A percentile compares a stretch with the other conserved stretches of the same genome.
phyloP scores from a whole-genome alignment of 225 moss, liverwort and hornwort genomes.

The Ulota crispa region DNA sequence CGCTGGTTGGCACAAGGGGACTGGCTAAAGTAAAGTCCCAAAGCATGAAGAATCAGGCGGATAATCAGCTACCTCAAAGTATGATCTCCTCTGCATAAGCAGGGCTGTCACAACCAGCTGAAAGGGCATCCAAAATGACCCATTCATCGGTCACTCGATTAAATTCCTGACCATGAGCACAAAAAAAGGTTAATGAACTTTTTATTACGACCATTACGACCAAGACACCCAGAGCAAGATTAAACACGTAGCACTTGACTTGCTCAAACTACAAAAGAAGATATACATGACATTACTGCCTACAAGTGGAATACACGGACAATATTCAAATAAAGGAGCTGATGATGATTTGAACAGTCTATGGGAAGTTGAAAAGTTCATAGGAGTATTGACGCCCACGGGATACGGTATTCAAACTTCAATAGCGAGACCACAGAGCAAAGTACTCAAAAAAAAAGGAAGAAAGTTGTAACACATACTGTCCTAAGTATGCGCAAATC shows the following conservation, averaged over 20 bases:
- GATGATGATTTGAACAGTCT: neutral
- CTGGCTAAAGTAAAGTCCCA: neutral
- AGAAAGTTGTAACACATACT: conserved; percentile 30
- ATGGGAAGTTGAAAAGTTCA: neutral
- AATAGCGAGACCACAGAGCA: neutral
- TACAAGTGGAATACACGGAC: neutral
- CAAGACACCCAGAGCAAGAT: neutral
- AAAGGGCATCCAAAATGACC: conserved; percentile 65
- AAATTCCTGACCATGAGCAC: conserved; percentile 51
- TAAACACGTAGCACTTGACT: neutral
- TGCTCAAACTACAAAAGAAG: neutral
- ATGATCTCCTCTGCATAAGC: conserved; percentile 71
- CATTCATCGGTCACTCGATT: conserved; percentile 63
- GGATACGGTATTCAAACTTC: neutral
- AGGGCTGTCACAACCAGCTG: conserved; percentile 64
- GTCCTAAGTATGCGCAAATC: conserved; percentile 56
- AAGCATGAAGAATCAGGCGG: neutral
- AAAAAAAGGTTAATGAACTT: neutral
- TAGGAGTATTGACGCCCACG: neutral
- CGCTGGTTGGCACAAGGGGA: neutral
- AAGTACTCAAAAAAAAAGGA: neutral
- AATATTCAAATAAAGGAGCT: neutral
- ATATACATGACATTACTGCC: neutral
- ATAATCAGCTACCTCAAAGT: conserved; percentile 39
- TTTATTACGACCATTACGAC: neutral